Evolutionary conservation across 805 yeast species (phyloP), one percentile per base, ranked within the genome.

Genomic region (Tanozyma kutaoensis): DNA sequence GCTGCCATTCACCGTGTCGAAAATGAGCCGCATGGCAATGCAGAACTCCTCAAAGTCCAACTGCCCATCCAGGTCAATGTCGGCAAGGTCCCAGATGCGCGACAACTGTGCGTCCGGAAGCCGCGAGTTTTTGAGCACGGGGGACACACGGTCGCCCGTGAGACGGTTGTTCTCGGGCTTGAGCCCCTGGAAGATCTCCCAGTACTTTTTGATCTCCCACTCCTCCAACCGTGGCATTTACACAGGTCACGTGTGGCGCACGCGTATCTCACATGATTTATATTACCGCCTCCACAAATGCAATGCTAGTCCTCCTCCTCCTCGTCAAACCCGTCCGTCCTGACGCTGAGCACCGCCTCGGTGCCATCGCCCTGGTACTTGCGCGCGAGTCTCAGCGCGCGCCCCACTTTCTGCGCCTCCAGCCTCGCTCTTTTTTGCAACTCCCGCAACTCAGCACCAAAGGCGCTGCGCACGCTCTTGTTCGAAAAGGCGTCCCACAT

Each of bases 21-120:
- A 91, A 24, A 88, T 81, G 30, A 91, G 65, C 39, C 97, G 68
- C 99, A 91, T 91, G 28, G 96, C 88, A 36, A 91, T 82, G 46
- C 96, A 91, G 52, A 91, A 91, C 56, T 91, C 99, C 54, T 91
- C 99, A 50, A 91, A 91, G 52, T 91, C 99, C 41, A 91, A 63
- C 38, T 64, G 61, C 23, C 43, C 41, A 32, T 38, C 43, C 25
- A 28, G 22, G 29, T 38, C 42, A 24, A 38, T 38, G 49, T 91
- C 99, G 2, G 88, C 76, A 26, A 91, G 55, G 42, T 81, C 82
- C 98, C 98, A 91, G 24, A 91, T 72, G 46, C 71, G 67, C 23
- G 82, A 75, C 38, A 91, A 62, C 44, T 84, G 72, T n/a, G 69
- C 65, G 28, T 82, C 84, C 12, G 26, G 26, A 24, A 38, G 31